Evolutionary conservation across 2,329 filamentous ascomycete genomes (phyloP), one percentile per base, ranked within the genome.

Genomic region (Aspergillus vadensis): DNA sequence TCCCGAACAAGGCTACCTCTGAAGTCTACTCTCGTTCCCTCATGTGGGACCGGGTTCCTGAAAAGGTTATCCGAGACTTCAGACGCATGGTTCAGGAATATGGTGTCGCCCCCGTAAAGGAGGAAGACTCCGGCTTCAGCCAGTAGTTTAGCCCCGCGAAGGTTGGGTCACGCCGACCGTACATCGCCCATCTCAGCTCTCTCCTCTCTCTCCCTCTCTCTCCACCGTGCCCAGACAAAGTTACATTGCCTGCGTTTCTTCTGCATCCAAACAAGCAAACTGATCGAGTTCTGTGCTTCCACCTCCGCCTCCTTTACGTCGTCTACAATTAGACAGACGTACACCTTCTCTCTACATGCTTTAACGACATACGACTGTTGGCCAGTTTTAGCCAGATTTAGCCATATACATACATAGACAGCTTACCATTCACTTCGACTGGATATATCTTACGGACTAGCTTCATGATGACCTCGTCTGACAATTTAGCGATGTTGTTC

Each of bases 11-110:
- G 68, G 85, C 86, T 55, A 90, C 89, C 51, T 91, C 93, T 59
- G 92, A 97, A 70, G 91, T 97, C 44, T 97, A 97, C 80, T 96
- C 93, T 36, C 86, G 94, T 60, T 96, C 92, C 64, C 84, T 98
- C 63, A 87, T 98, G 60, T 97, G 92, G 91, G 92, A 97, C 72
- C 91, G 93, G 77, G 93, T 98, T 69, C 93, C 95, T 14, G 85
- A 87, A 69, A 92, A 98, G 66, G 92, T 98, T 52, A 92, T 99
- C 57, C 87, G 88, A 69, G 92, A 94, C 75, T 98, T 98, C 81
- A 91, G 91, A 70, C 91, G 91, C 77, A 92, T 96, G 85, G 90
- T 97, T 69, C 87, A 90, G 65, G 90, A 95, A 72, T 89, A 85
- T 78, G 88, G 72, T 53, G 71, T 72, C 7, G 44, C 61, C 30